Evolutionary conservation across 805 yeast genomes (phyloP).

Genomic region (Ogataea nitratoaversa): DNA sequence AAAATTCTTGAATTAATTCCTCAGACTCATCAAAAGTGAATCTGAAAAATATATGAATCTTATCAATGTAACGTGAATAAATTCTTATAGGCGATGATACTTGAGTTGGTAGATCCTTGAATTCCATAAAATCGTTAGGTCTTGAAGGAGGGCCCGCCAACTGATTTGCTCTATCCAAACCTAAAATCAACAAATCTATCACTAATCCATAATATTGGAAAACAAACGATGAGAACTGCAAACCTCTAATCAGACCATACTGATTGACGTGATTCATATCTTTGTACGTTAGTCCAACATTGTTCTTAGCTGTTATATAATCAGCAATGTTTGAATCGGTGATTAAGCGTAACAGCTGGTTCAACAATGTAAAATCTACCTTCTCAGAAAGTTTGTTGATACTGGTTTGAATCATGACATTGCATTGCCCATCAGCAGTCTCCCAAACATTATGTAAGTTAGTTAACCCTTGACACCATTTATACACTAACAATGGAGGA

Average conservation of each 20-base stretch:
- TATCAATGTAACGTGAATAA: conserved; percentile 81
- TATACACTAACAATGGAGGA: conserved; percentile 86
- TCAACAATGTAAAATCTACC: conserved; percentile 81
- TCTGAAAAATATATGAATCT: conserved; percentile 72
- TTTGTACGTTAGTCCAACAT: conserved; percentile 74
- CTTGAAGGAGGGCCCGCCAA: conserved; percentile 71
- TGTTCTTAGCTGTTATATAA: conserved; percentile 88
- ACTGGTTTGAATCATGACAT: conserved; percentile 79
- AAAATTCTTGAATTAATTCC: conserved; percentile 68
- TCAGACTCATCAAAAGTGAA: conserved; percentile 70
- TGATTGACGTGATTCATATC: conserved; percentile 95
- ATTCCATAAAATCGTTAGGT: conserved; percentile 80
- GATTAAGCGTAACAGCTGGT: conserved; percentile 72
- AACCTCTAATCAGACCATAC: conserved; percentile 81
- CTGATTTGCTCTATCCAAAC: conserved; percentile 82
- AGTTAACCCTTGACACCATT: conserved; percentile 91
- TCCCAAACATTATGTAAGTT: conserved; percentile 79
- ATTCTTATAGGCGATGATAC: conserved; percentile 69
- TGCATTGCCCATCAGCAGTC: conserved; percentile 64
- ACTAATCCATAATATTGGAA: conserved; percentile 87
- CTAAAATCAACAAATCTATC: conserved; percentile 75
- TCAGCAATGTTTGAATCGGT: conserved; percentile 92
- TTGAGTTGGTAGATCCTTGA: conserved; percentile 55
- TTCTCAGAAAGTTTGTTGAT: conserved; percentile 74
- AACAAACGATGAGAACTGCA: conserved; percentile 86